Conservation (phyloP, 148 eudicot species). For the Silene latifolia region DNA sequence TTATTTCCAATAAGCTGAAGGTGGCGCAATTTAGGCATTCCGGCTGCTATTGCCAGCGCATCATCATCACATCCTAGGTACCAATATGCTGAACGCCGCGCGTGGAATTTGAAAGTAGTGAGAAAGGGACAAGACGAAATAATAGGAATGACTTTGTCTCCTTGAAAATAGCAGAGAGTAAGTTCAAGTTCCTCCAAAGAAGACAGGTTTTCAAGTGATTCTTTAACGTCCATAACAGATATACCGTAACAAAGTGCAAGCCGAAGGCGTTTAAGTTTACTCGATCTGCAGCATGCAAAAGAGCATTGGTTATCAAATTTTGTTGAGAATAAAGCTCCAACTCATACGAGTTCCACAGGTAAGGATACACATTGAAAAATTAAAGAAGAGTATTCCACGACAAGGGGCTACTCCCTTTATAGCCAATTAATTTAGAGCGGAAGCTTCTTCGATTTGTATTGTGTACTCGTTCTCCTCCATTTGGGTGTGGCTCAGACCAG, state of each 20-base stretch:
- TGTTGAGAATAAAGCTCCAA: too few relatives aligned
- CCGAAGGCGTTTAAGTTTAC: background rate
- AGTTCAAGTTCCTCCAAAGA: conserved; percentile 16
- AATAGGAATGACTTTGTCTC: background rate
- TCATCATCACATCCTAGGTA: background rate
- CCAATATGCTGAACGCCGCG: conserved; percentile 2
- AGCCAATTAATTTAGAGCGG: too few relatives aligned
- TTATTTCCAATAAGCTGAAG: conserved; percentile 58
- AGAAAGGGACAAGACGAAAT: conserved; percentile 24
- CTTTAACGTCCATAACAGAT: conserved; percentile 34
- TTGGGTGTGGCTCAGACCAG: too few relatives aligned
- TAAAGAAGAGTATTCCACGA: too few relatives aligned
- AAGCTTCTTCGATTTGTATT: too few relatives aligned
- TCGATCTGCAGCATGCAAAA: background rate
- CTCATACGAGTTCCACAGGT: too few relatives aligned
- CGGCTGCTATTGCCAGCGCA: background rate
- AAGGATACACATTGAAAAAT: too few relatives aligned
- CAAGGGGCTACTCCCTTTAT: too few relatives aligned
- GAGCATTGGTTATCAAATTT: too few relatives aligned
- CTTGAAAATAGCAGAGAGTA: background rate
- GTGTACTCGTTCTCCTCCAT: too few relatives aligned
- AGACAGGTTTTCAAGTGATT: conserved; percentile 42
- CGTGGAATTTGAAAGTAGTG: background rate
- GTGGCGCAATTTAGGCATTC: conserved; percentile 42
- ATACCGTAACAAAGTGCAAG: background rate